phyloP scores from a whole-genome alignment of 768 basidiomycete genomes.

The Russula lepida region DNA sequence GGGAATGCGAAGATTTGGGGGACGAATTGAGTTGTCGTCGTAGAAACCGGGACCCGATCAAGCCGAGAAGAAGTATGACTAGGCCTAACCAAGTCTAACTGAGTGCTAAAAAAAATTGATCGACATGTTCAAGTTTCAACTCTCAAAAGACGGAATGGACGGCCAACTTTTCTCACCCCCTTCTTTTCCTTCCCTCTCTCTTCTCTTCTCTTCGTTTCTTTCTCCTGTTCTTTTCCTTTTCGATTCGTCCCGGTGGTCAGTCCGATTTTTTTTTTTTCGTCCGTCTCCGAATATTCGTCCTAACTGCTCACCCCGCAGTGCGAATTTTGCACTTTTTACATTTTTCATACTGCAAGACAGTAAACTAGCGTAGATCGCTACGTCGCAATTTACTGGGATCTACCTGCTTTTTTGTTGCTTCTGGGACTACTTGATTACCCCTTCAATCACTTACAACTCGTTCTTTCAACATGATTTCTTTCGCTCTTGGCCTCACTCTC shows the following conservation, averaged over 20 bases:
- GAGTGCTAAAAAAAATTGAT: not conserved
- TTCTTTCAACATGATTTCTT: conserved; percentile 48
- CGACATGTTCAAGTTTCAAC: not conserved
- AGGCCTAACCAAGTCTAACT: not conserved
- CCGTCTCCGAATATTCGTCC: not conserved
- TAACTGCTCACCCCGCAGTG: conserved; percentile 25
- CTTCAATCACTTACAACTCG: conserved; percentile 29
- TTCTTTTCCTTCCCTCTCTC: conserved; percentile 23
- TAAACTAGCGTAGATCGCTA: conserved; percentile 68
- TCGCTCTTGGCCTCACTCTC: conserved; percentile 51
- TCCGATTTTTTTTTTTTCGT: conserved; percentile 9
- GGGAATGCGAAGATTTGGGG: not conserved
- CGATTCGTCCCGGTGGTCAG: conserved; percentile 35
- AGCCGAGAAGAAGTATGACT: not conserved
- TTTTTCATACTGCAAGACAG: conserved; percentile 56
- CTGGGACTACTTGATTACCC: conserved; percentile 31
- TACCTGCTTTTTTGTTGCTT: conserved; percentile 25
- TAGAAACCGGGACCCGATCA: not conserved
- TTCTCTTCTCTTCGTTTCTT: conserved; percentile 31
- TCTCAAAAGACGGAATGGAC: not conserved
- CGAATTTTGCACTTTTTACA: conserved; percentile 38
- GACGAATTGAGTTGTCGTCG: not conserved
- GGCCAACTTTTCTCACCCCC: not conserved
- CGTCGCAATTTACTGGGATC: conserved; percentile 36
- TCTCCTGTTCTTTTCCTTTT: conserved; percentile 27